These are phyloP conservation scores for Biscutella auriculata DNA, from an alignment of 441 rosid genomes.

Conservation along the genomic window DNA sequence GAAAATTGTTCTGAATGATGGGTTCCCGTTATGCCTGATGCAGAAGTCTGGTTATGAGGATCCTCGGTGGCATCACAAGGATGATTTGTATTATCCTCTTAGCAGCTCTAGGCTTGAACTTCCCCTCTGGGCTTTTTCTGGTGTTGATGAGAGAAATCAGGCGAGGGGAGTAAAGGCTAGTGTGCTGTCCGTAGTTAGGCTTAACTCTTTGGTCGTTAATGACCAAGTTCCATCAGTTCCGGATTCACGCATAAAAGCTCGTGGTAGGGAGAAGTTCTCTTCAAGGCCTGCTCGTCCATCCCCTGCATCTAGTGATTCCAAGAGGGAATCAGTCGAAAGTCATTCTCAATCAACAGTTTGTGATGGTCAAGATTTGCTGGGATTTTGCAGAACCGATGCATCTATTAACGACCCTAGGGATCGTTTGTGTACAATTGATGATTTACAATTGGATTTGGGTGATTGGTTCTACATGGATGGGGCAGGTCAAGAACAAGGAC, in stretches of 20 bases:
- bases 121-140: slow-evolving; percentile 85
- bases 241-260: slow-evolving; percentile 55
- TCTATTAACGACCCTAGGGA: slow-evolving; percentile 51
- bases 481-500: slow-evolving; percentile 89
- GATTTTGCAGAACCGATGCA: slow-evolving; percentile 37
- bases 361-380: slow-evolving; percentile 35
- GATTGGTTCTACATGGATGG: slow-evolving; percentile 97
- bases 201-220: slow-evolving; percentile 94
- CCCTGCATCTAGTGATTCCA: slow-evolving; percentile 50
- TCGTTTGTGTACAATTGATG: slow-evolving; percentile 52
- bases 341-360: slow-evolving; percentile 39
- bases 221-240: slow-evolving; percentile 82
- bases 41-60: slow-evolving; percentile 82
- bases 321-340: slow-evolving; percentile 53
- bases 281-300: slow-evolving; percentile 60
- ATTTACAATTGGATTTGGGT: slow-evolving; percentile 80
- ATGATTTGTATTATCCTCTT: slow-evolving; percentile 73
- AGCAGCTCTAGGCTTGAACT: slow-evolving; percentile 82
- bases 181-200: slow-evolving; percentile 70
- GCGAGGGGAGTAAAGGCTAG: slow-evolving; percentile 71
- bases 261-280: slow-evolving; percentile 58
- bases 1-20: slow-evolving; percentile 85
- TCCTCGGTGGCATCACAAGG: slow-evolving; percentile 87
- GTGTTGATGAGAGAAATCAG: slow-evolving; percentile 63
- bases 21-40: slow-evolving; percentile 91